Evolutionary conservation across 2,329 filamentous ascomycete genomes (phyloP).

Genomic region (Fusarium setosum): DNA sequence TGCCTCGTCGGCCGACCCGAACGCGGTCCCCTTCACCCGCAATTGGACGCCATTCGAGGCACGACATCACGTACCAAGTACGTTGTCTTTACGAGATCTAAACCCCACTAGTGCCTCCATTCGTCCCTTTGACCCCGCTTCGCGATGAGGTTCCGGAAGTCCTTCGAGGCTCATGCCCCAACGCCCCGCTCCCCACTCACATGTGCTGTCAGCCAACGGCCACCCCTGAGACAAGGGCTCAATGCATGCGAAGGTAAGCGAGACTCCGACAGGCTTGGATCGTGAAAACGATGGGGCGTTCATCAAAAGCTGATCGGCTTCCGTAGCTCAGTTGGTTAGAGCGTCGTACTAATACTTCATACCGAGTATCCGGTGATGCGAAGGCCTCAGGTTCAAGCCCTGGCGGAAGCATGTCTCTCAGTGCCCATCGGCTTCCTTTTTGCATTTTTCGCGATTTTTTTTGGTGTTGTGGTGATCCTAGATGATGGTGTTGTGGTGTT

Average conservation of each 20-base stretch:
- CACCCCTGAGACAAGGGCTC: background rate
- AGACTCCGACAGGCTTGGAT: background rate
- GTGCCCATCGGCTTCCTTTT: conserved; percentile 27
- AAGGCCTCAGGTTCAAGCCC: conserved; percentile 45
- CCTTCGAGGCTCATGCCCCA: conserved; percentile 7
- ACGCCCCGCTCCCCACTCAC: conserved; percentile 12
- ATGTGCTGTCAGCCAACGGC: conserved; percentile 8
- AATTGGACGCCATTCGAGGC: background rate
- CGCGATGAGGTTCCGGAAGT: conserved; percentile 14
- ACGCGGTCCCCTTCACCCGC: background rate
- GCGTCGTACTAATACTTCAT: conserved; percentile 44
- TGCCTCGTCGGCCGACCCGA: background rate
- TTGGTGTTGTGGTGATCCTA: background rate
- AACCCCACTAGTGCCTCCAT: conserved; percentile 21
- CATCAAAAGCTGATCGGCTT: conserved; percentile 37
- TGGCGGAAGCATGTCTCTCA: conserved; percentile 40
- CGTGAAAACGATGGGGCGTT: accelerated
- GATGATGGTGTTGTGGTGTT: background rate
- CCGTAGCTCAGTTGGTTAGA: conserved; percentile 47
- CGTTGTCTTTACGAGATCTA: conserved; percentile 17
- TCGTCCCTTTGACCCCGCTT: conserved; percentile 22
- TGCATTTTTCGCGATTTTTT: background rate
- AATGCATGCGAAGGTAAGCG: background rate
- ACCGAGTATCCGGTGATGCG: conserved; percentile 38
- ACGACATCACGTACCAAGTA: background rate